A percentile compares a stretch with the other conserved stretches of the same genome.
Conservation (phyloP, 106 monocot species). For the Dendrobium nobile region DNA sequence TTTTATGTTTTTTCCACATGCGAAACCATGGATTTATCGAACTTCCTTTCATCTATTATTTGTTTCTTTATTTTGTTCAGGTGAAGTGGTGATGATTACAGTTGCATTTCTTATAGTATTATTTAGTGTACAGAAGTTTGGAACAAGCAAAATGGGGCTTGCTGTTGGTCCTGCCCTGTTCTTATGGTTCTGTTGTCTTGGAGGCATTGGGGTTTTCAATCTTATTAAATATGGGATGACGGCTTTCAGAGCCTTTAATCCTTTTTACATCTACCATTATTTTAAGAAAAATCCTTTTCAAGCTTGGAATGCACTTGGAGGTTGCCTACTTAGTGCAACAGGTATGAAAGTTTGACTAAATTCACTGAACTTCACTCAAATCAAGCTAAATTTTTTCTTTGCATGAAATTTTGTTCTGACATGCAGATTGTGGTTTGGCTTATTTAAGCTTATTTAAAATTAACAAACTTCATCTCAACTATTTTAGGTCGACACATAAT, state of each 20-base stretch:
- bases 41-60: background rate
- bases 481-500: background rate
- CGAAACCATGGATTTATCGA: background rate
- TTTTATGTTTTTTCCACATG: background rate
- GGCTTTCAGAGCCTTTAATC: slow-evolving; percentile 81
- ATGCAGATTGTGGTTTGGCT: background rate
- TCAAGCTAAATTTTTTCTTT: background rate
- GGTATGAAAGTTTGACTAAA: slow-evolving; percentile 27
- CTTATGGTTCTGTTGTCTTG: slow-evolving; percentile 92
- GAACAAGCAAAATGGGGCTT: slow-evolving; percentile 94
- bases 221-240: slow-evolving; percentile 65
- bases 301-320: slow-evolving; percentile 93
- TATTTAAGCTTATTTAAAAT: background rate
- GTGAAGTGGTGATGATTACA: slow-evolving; percentile 84
- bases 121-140: slow-evolving; percentile 88
- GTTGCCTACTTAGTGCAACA: slow-evolving; percentile 93
- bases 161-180: slow-evolving; percentile 79
- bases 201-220: slow-evolving; percentile 81
- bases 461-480: background rate
- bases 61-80: slow-evolving; percentile 31
- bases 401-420: background rate
- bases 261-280: slow-evolving; percentile 67
- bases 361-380: background rate
- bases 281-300: slow-evolving; percentile 64
- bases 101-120: slow-evolving; percentile 63